A percentile compares a stretch with the other conserved stretches of the same genome.
These are phyloP conservation scores for Mucor circinelloides DNA, from an alignment of 371 early-diverging fungal genomes.

Conservation along the genomic window DNA sequence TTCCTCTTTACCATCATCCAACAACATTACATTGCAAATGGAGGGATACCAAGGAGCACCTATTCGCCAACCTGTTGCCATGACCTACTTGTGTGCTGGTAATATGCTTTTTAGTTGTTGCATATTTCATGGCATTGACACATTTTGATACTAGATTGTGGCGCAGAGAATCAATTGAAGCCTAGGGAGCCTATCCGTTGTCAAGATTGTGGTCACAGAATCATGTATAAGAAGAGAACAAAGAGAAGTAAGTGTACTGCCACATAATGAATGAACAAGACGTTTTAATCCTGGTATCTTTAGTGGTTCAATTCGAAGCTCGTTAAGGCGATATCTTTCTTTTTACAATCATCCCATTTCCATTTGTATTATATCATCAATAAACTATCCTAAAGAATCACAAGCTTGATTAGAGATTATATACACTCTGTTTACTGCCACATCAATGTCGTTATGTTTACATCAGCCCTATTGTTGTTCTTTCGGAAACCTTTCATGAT, in stretches of 20 bases:
- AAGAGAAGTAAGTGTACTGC: slow-evolving; percentile 75
- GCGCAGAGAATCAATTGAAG: slow-evolving; percentile 87
- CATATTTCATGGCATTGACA: background rate
- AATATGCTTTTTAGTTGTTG: slow-evolving; percentile 7
- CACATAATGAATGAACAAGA: background rate
- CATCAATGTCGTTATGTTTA: background rate
- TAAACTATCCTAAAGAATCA: background rate
- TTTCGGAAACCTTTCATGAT: background rate
- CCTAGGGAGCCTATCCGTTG: slow-evolving; percentile 96
- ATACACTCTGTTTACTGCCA: background rate
- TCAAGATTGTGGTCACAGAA: slow-evolving; percentile 94
- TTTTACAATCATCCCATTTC: background rate
- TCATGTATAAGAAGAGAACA: slow-evolving; percentile 97
- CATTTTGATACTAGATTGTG: slow-evolving; percentile 67
- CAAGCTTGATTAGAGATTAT: background rate
- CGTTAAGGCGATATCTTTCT: slow-evolving; percentile 51
- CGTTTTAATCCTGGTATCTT: slow-evolving; percentile 11
- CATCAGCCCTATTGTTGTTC: background rate
- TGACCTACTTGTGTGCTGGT: slow-evolving; percentile 68
- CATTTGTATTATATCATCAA: background rate
- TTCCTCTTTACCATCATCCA: background rate
- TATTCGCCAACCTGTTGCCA: slow-evolving; percentile 59
- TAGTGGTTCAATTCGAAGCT: slow-evolving; percentile 89
- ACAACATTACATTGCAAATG: slow-evolving; percentile 21
- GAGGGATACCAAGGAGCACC: slow-evolving; percentile 49